phyloP scores from a whole-genome alignment of 2,329 filamentous ascomycete species.

The Rutstroemia sp. region DNA sequence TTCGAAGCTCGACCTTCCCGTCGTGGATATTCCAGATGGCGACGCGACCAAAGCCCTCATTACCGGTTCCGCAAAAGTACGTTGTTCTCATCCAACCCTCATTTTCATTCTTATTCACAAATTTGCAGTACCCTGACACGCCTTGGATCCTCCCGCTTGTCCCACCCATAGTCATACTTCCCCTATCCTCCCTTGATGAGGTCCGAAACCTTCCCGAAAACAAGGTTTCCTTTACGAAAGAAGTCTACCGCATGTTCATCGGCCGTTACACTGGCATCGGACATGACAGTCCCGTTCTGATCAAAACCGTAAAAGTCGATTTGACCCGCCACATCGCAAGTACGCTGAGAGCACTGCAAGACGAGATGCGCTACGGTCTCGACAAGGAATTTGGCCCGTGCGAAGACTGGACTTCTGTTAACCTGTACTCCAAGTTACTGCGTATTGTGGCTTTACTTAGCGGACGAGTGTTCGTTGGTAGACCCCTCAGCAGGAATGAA shows the following conservation, averaged over 20 bases:
- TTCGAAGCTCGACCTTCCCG: background rate
- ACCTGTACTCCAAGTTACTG: background rate
- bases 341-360: slow-evolving; percentile 17
- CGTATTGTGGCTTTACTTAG: background rate
- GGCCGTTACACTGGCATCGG: background rate
- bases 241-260: background rate
- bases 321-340: slow-evolving; percentile 19
- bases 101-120: background rate
- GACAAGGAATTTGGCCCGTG: slow-evolving; percentile 19
- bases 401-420: slow-evolving; percentile 17
- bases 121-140: background rate
- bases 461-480: slow-evolving; percentile 7
- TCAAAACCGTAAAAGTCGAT: slow-evolving; percentile 19
- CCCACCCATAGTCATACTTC: background rate
- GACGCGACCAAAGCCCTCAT: background rate
- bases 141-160: background rate
- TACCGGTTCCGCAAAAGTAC: background rate
- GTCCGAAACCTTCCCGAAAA: background rate
- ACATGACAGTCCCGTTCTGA: background rate
- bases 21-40: background rate
- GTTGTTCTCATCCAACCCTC: no score
- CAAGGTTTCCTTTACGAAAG: background rate
- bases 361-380: slow-evolving; percentile 20
- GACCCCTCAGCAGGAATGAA: background rate
- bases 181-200: background rate